Evolutionary conservation across 2,329 filamentous ascomycete genomes (phyloP).

Genomic region (Rhexocercosporidium sp.): DNA sequence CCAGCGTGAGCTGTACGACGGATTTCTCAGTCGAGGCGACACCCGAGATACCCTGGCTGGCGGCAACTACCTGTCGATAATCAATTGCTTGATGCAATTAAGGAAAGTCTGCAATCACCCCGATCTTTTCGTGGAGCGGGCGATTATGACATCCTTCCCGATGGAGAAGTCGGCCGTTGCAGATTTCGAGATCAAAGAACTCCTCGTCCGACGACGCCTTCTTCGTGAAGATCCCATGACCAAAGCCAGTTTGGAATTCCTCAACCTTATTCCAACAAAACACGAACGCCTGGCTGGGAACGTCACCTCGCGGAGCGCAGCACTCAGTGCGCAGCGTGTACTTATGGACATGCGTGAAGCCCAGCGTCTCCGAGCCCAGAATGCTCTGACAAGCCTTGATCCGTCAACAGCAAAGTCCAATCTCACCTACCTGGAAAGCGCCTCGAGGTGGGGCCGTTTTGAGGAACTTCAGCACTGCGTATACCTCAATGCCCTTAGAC

Average conservation of each 20-base stretch:
- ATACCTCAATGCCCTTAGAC: slow-evolving; percentile 80
- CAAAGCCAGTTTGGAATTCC: slow-evolving; percentile 72
- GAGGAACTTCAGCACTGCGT: slow-evolving; percentile 82
- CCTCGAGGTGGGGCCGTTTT: slow-evolving; percentile 70
- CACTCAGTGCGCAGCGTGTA: slow-evolving; percentile 71
- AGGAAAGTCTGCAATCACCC: slow-evolving; percentile 99
- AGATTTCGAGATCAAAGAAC: slow-evolving; percentile 75
- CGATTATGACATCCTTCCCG: slow-evolving; percentile 95
- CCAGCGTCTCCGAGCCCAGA: slow-evolving; percentile 67
- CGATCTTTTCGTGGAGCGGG: slow-evolving; percentile 92
- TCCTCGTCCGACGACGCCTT: slow-evolving; percentile 69
- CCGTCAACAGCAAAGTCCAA: slow-evolving; percentile 72
- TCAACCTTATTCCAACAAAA: slow-evolving; percentile 77
- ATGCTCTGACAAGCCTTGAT: slow-evolving; percentile 61
- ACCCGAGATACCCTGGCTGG: slow-evolving; percentile 88
- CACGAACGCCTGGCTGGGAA: slow-evolving; percentile 68
- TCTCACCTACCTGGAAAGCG: slow-evolving; percentile 74
- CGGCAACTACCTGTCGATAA: slow-evolving; percentile 96
- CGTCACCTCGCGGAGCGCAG: slow-evolving; percentile 60
- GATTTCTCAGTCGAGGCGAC: slow-evolving; percentile 88
- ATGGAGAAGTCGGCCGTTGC: slow-evolving; percentile 81
- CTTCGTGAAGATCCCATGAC: slow-evolving; percentile 66
- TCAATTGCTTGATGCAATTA: slow-evolving; percentile 97
- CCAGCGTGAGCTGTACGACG: slow-evolving; percentile 94
- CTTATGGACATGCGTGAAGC: slow-evolving; percentile 74